Conservation (phyloP, 1,139 yeast genomes). For the Blastobotrys aristatus region DNA sequence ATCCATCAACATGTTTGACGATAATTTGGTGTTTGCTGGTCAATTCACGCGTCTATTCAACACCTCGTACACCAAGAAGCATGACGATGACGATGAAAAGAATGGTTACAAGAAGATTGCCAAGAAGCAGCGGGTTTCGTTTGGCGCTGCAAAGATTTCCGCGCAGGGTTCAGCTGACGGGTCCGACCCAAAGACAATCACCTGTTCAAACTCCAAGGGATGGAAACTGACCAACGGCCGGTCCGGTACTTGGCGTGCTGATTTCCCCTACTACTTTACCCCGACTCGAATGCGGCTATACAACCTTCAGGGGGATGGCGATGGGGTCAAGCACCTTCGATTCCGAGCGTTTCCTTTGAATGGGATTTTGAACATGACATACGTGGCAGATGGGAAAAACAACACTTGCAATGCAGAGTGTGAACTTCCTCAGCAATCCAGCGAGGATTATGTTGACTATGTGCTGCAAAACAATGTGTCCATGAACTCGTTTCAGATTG, state of each 20-base stretch:
- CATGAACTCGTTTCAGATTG: slow-evolving; percentile 59
- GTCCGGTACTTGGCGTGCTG: slow-evolving; percentile 67
- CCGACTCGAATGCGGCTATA: slow-evolving; percentile 76
- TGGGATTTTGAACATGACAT: slow-evolving; percentile 89
- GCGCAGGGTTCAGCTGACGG: slow-evolving; percentile 46
- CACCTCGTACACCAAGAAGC: slow-evolving; percentile 25
- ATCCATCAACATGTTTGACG: slow-evolving; percentile 54
- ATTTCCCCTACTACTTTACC: slow-evolving; percentile 50
- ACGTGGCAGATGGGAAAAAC: slow-evolving; percentile 58
- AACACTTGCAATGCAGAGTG: slow-evolving; percentile 81
- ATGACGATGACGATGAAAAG: slow-evolving; percentile 18
- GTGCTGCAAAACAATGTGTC: slow-evolving; percentile 66
- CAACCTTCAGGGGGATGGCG: slow-evolving; percentile 44
- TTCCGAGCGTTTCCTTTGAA: slow-evolving; percentile 72
- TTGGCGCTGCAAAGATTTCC: slow-evolving; percentile 55
- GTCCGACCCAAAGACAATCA: slow-evolving; percentile 40
- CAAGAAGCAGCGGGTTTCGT: slow-evolving; percentile 58
- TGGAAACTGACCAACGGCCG: slow-evolving; percentile 55
- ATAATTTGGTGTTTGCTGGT: slow-evolving; percentile 74
- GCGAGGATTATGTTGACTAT: slow-evolving; percentile 69
- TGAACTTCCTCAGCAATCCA: slow-evolving; percentile 47
- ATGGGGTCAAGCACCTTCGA: slow-evolving; percentile 63
- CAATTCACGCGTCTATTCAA: slow-evolving; percentile 59
- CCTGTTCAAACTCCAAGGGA: slow-evolving; percentile 45
- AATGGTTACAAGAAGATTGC: slow-evolving; percentile 38